phyloP scores from a whole-genome alignment of 306 rosid species.

The Vigna mungo region DNA sequence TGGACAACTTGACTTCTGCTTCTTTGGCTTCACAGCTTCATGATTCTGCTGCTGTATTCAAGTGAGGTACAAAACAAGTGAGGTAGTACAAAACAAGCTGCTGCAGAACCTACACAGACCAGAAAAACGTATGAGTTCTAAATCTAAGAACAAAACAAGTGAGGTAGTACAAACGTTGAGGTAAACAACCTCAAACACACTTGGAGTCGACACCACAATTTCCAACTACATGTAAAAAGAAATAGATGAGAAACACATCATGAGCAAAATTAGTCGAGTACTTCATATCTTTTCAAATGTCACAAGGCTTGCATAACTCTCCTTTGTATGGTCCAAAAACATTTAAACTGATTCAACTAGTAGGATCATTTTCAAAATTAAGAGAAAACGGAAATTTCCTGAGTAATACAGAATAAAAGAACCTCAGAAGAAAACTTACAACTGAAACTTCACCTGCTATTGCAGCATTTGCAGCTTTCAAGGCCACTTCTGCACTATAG shows the following conservation, averaged over 20 bases:
- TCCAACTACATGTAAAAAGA: slow-evolving; percentile 71
- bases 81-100: slow-evolving; percentile 51
- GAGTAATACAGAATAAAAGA: slow-evolving; percentile 11
- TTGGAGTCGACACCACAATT: slow-evolving; percentile 62
- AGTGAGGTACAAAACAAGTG: too few relatives aligned
- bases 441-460: slow-evolving; percentile 80
- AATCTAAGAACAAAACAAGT: slow-evolving; percentile 30
- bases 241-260: slow-evolving; percentile 47
- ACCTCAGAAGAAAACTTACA: slow-evolving; percentile 59
- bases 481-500: slow-evolving; percentile 88
- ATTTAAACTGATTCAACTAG: slow-evolving; percentile 22
- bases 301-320: background rate
- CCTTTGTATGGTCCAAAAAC: background rate
- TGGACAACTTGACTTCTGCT: too few relatives aligned
- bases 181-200: slow-evolving; percentile 87
- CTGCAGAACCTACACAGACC: slow-evolving; percentile 66
- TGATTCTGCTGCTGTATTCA: too few relatives aligned
- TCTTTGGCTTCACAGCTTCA: too few relatives aligned
- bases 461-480: slow-evolving; percentile 90
- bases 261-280: slow-evolving; percentile 3
- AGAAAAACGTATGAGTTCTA: slow-evolving; percentile 39
- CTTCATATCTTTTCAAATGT: background rate
- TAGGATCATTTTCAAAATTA: slow-evolving; percentile 15
- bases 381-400: background rate
- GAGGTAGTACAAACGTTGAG: slow-evolving; percentile 34